These are phyloP conservation scores for Cercospora brassicicola DNA, from an alignment of 2,329 filamentous ascomycete genomes.

Conservation along the genomic window DNA sequence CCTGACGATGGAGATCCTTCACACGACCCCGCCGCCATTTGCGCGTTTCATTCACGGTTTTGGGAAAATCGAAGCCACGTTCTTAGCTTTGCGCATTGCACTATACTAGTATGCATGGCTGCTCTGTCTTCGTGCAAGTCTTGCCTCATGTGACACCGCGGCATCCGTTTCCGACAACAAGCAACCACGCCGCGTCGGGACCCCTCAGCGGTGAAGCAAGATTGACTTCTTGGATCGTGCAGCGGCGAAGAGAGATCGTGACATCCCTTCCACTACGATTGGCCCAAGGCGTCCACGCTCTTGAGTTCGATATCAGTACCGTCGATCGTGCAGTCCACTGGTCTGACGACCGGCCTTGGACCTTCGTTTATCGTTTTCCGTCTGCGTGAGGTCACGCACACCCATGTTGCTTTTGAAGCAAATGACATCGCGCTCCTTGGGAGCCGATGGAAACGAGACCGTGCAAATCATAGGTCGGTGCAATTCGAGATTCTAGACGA, in stretches of 20 bases:
- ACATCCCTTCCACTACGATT: not conserved
- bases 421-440: not conserved
- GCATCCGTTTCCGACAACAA: not conserved
- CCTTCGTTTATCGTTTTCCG: not conserved
- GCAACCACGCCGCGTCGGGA: not conserved
- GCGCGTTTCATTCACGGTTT: not conserved
- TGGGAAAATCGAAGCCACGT: not conserved
- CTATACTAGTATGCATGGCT: not conserved
- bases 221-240: slow-evolving; percentile 14
- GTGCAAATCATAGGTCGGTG: not conserved
- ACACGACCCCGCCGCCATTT: not conserved
- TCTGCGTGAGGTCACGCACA: not conserved
- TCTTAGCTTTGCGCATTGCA: not conserved
- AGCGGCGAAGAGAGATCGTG: not conserved
- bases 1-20: not conserved
- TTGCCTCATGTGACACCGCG: not conserved
- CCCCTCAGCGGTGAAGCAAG: slow-evolving; percentile 11
- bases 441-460: not conserved
- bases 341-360: not conserved
- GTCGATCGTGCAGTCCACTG: not conserved
- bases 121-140: not conserved
- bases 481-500: not conserved
- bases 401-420: not conserved
- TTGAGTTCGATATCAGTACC: not conserved
- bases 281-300: not conserved